Percentiles rank a stretch among this genome's conserved stretches.
Evolutionary conservation across 2,329 filamentous ascomycete genomes (phyloP).

Genomic region (Neophaeococcomyces mojaviensis): DNA sequence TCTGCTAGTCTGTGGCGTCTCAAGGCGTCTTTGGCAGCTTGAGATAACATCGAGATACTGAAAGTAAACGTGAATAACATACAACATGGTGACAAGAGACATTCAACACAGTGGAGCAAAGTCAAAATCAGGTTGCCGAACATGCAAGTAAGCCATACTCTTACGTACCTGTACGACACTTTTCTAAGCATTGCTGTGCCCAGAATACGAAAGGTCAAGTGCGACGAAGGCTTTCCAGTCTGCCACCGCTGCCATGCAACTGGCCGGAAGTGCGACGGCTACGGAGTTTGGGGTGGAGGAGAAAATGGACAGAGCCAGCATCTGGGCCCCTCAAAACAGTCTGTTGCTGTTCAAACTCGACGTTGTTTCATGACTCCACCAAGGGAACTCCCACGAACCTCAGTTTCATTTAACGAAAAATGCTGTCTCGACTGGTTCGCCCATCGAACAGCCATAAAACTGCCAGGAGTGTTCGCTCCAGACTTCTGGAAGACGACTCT

Average conservation of each 20-base stretch:
- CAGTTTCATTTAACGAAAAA: slow-evolving; percentile 21
- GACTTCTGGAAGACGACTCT: slow-evolving; percentile 36
- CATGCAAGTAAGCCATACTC: no score
- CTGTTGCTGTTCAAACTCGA: background rate
- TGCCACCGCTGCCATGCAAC: slow-evolving; percentile 31
- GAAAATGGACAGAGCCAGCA: slow-evolving; percentile 16
- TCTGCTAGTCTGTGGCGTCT: no score
- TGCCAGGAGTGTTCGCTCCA: slow-evolving; percentile 31
- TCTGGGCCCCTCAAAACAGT: background rate
- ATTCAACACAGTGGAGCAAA: no score
- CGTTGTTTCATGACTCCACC: background rate
- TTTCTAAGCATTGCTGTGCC: no score
- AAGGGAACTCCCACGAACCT: background rate
- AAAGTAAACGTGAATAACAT: no score
- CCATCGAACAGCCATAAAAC: slow-evolving; percentile 23
- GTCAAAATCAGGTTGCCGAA: no score
- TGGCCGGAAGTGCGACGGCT: slow-evolving; percentile 35
- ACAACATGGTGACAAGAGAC: no score
- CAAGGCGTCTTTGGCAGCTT: no score
- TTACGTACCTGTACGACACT: no score
- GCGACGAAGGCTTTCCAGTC: slow-evolving; percentile 33
- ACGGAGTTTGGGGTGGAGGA: slow-evolving; percentile 36
- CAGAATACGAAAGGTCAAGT: slow-evolving; percentile 28
- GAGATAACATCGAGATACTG: no score
- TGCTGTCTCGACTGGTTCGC: slow-evolving; percentile 27